Evolutionary conservation across 192 early-diverging fungal genomes (phyloP).

Genomic region (Umbelopsis vinacea): DNA sequence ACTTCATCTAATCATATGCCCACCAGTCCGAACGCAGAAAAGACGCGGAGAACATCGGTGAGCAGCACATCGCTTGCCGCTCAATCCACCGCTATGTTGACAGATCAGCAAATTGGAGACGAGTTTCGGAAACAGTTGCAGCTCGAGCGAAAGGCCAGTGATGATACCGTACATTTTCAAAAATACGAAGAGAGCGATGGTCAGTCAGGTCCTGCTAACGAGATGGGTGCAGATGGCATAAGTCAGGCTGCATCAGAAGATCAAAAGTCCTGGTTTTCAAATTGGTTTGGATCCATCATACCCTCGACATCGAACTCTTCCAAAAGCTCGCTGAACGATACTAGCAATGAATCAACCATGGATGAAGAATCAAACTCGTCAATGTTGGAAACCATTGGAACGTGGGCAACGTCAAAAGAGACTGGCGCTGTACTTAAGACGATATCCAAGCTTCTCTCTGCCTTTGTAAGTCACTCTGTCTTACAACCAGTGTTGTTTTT

Average conservation of each 20-base stretch:
- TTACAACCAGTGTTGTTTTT: not conserved
- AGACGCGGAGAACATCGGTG: not conserved
- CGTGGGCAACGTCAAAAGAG: slow-evolving; percentile 33
- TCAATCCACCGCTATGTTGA: slow-evolving; percentile 1
- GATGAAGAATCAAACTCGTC: not conserved
- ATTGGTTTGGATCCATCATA: slow-evolving; percentile 13
- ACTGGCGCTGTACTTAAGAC: slow-evolving; percentile 31
- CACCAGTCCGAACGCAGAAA: not conserved
- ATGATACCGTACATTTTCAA: slow-evolving; percentile 15
- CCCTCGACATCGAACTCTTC: not conserved
- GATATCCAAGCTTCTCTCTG: slow-evolving; percentile 35
- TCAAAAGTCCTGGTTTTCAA: slow-evolving; percentile 17
- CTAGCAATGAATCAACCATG: not conserved
- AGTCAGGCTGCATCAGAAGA: not conserved
- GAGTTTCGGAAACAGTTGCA: slow-evolving; percentile 22
- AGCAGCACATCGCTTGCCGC: not conserved
- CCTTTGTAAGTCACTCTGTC: slow-evolving; percentile 29
- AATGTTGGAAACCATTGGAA: slow-evolving; percentile 23
- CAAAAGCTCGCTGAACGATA: not conserved
- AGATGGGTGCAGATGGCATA: not conserved
- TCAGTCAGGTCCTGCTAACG: not conserved
- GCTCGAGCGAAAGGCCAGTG: slow-evolving; percentile 14
- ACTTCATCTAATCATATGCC: not conserved
- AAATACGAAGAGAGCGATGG: slow-evolving; percentile 20
- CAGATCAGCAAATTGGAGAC: slow-evolving; percentile 5